Conservation (phyloP, 106 monocot species). For the Amphibolis antarctica region DNA sequence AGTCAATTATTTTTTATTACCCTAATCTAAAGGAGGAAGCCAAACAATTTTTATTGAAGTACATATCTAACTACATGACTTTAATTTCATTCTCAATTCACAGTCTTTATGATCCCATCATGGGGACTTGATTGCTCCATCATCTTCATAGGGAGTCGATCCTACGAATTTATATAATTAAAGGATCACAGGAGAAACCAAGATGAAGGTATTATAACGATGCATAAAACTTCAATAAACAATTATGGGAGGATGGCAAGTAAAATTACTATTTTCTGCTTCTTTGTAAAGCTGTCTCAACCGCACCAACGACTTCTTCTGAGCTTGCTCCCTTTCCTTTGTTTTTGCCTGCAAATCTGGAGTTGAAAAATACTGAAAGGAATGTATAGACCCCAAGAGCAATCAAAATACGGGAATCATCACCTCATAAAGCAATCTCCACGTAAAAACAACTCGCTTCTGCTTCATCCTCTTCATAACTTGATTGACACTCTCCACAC, state of each 20-base stretch:
- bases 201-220: too few relatives aligned
- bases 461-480: slow-evolving; percentile 56
- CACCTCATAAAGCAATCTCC: slow-evolving; percentile 70
- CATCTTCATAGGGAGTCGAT: too few relatives aligned
- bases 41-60: too few relatives aligned
- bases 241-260: not conserved
- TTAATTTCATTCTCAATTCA: too few relatives aligned
- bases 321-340: slow-evolving; percentile 44
- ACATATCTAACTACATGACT: too few relatives aligned
- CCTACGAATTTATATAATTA: too few relatives aligned
- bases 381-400: not conserved
- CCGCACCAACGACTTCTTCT: slow-evolving; percentile 32
- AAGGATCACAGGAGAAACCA: too few relatives aligned
- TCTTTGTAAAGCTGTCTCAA: slow-evolving; percentile 55
- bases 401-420: not conserved
- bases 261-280: slow-evolving; percentile 52
- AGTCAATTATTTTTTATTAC: too few relatives aligned
- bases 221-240: too few relatives aligned
- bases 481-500: slow-evolving; percentile 32
- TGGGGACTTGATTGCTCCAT: too few relatives aligned
- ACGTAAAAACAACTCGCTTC: slow-evolving; percentile 42
- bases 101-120: too few relatives aligned
- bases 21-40: too few relatives aligned
- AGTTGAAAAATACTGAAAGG: not conserved
- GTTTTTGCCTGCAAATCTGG: slow-evolving; percentile 41